Evolutionary conservation across 495 filamentous ascomycete genomes (phyloP).

Genomic region (Pyrenula aspistea): DNA sequence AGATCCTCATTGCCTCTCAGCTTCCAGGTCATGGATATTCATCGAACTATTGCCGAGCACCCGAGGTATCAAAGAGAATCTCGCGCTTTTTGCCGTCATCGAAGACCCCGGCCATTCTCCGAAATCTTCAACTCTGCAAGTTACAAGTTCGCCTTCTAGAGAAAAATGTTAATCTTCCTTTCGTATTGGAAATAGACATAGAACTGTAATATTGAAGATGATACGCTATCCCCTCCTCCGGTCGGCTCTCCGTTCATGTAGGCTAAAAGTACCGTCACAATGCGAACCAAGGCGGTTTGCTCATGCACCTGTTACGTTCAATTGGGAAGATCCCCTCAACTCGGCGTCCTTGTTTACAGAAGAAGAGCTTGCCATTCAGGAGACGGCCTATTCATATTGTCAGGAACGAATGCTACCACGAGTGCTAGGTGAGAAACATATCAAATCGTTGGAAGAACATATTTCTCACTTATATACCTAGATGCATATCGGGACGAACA

Average conservation of each 20-base stretch:
- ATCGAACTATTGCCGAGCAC: too few species aligned
- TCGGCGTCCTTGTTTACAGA: conserved; percentile 66
- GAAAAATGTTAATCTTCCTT: too few species aligned
- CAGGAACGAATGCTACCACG: conserved; percentile 78
- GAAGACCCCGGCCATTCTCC: too few species aligned
- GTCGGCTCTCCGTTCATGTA: not conserved
- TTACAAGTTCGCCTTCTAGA: too few species aligned
- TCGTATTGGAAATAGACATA: too few species aligned
- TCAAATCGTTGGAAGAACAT: not conserved
- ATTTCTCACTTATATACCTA: conserved; percentile 17
- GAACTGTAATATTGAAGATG: not conserved
- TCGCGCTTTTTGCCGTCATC: too few species aligned
- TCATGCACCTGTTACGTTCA: conserved; percentile 50
- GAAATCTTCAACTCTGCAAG: too few species aligned
- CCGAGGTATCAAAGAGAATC: too few species aligned
- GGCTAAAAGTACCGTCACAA: not conserved
- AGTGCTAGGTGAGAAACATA: conserved; percentile 59
- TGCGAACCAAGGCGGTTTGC: conserved; percentile 26
- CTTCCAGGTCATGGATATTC: too few species aligned
- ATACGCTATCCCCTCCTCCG: not conserved
- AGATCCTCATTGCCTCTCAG: too few species aligned
- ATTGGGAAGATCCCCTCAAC: conserved; percentile 85
- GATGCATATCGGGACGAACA: conserved; percentile 92
- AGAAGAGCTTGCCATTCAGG: conserved; percentile 80
- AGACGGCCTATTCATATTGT: conserved; percentile 84